Percentiles rank a stretch among this genome's conserved stretches.
Conservation (phyloP, 257 asterid genomes). For the Sherardia arvensis region DNA sequence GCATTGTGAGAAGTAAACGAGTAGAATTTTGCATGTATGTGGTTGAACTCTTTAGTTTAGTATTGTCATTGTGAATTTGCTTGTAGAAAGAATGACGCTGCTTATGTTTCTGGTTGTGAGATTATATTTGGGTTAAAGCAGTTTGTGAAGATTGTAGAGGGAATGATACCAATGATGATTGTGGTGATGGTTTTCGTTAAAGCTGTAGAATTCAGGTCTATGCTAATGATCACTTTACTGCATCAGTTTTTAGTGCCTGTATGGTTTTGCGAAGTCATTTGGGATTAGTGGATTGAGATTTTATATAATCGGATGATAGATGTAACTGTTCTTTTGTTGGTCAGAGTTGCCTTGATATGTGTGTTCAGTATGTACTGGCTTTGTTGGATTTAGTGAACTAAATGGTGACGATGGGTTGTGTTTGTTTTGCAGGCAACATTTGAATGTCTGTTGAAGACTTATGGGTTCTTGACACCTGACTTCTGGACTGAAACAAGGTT, state of each 20-base stretch:
- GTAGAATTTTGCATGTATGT: too few relatives aligned
- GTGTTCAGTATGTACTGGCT: neutral
- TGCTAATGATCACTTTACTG: too few relatives aligned
- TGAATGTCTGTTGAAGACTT: slow-evolving; percentile 58
- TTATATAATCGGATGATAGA: too few relatives aligned
- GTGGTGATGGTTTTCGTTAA: neutral
- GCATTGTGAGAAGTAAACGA: neutral
- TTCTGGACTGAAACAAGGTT: slow-evolving; percentile 69
- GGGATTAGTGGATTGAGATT: too few relatives aligned
- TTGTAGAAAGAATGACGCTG: too few relatives aligned
- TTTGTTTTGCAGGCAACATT: slow-evolving; percentile 47
- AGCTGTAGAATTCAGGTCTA: neutral
- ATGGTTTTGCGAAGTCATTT: too few relatives aligned
- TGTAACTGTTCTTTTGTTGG: neutral
- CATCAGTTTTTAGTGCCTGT: too few relatives aligned
- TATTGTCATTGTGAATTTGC: too few relatives aligned
- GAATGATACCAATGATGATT: neutral
- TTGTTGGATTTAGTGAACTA: neutral
- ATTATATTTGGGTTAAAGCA: too few relatives aligned
- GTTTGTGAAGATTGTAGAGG: too few relatives aligned
- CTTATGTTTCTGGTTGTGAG: too few relatives aligned
- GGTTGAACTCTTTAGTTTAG: too few relatives aligned
- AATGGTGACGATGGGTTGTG: neutral
- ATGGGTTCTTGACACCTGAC: slow-evolving; percentile 59
- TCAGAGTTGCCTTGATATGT: neutral